Percentiles rank a stretch among this genome's conserved stretches.
Evolutionary conservation across 371 early-diverging fungal genomes (phyloP).

Genomic region (Basidiobolus meristosporus): DNA sequence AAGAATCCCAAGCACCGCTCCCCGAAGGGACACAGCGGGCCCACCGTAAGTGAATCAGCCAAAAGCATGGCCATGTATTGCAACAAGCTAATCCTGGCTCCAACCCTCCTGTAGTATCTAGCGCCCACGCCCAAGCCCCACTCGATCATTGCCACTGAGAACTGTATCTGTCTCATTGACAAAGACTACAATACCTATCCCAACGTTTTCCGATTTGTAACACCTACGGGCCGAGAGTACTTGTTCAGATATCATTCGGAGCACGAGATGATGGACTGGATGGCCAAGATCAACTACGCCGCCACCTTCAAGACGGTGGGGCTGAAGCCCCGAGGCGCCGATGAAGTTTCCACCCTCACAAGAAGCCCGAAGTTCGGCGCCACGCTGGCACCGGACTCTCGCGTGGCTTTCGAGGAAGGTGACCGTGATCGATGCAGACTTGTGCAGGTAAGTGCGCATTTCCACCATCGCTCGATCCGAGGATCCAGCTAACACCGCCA

Average conservation of each 20-base stretch:
- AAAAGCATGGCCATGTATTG: too few species aligned
- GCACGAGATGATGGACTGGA: conserved; percentile 62
- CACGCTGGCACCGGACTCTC: conserved; percentile 3
- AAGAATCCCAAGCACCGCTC: neutral
- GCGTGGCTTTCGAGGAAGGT: conserved; percentile 1
- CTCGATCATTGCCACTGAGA: conserved; percentile 34
- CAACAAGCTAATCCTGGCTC: too few species aligned
- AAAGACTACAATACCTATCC: conserved; percentile 46
- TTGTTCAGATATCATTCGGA: conserved; percentile 39
- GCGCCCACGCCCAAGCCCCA: conserved; percentile 18
- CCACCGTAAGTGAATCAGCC: too few species aligned
- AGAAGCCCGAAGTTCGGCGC: neutral
- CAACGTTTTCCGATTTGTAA: conserved; percentile 51
- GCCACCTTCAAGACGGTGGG: conserved; percentile 49
- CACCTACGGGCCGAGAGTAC: conserved; percentile 47
- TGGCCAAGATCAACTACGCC: conserved; percentile 59
- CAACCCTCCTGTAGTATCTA: too few species aligned
- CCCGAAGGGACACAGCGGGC: too few species aligned
- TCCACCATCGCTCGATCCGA: too few species aligned
- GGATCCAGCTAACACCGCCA: too few species aligned
- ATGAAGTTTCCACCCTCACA: too few species aligned
- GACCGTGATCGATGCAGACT: neutral
- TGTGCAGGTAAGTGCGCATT: too few species aligned
- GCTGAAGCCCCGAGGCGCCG: conserved; percentile 18
- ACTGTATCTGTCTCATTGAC: conserved; percentile 52